phyloP scores from a whole-genome alignment of 176 grass and related monocot species.

The Hordeum vulgare region DNA sequence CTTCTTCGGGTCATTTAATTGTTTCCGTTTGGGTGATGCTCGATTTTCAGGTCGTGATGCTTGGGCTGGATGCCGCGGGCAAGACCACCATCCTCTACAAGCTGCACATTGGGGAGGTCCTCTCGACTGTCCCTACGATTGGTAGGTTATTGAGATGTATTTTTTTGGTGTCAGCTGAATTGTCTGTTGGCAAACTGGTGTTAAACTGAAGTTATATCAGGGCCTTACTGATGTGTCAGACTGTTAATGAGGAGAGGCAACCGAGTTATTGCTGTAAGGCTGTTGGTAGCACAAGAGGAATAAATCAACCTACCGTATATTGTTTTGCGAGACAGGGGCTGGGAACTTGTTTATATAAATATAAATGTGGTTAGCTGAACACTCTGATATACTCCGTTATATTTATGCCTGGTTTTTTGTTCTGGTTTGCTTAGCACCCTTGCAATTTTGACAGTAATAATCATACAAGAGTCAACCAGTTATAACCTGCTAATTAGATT shows the following conservation, averaged over 20 bases:
- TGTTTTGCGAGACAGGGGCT: not conserved
- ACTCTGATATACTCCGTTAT: not conserved
- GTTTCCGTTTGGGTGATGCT: not conserved
- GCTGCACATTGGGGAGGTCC: constrained; percentile 75
- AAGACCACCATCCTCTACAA: constrained; percentile 80
- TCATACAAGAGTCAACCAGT: not conserved
- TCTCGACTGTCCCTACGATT: constrained; percentile 77
- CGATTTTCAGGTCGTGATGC: constrained; percentile 62
- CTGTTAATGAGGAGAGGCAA: not conserved
- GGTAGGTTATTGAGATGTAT: constrained; percentile 24
- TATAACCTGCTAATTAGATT: not conserved
- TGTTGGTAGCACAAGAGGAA: not conserved
- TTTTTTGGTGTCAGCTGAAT: not conserved
- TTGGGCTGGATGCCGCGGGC: constrained; percentile 68
- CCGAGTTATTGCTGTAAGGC: not conserved
- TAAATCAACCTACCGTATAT: not conserved
- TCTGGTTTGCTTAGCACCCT: not conserved
- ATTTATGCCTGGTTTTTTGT: not conserved
- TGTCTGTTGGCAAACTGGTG: not conserved
- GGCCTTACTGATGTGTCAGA: not conserved
- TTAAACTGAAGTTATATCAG: not conserved
- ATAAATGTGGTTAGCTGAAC: not conserved
- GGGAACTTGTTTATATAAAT: not conserved
- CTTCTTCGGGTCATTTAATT: not conserved
- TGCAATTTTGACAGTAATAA: not conserved